Evolutionary conservation across 495 filamentous ascomycete genomes (phyloP), one percentile per base, ranked within the genome.

Genomic region (Aspergillus saccharolyticus): DNA sequence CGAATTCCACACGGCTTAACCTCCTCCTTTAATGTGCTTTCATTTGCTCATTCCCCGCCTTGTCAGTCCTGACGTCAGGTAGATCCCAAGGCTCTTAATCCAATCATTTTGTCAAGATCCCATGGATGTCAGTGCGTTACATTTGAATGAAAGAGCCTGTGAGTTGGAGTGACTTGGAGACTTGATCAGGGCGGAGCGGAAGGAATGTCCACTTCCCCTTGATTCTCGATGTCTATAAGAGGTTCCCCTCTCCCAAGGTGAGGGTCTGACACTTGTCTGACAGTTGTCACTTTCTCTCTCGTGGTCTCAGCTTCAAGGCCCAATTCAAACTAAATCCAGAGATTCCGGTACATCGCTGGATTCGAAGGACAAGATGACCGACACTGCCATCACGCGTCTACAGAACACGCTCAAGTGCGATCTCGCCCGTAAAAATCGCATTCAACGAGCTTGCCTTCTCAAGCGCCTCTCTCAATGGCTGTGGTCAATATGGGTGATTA

Each of bases 381-480:
- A 22, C 9, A 54, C 52, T 18, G 19, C 45, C 14, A 28, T 51
- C 21, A 45, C 52, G 44, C 30, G 45, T 18, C 21, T 30, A 22
- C 39, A 42, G 48, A 19, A 44, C 50, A 4, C 21, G 53, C 17
- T 48, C 16, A 54, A 52, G 44, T 55, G 45, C 47, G 42, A 53
- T 14, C 53, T 55, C 24, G 24, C 30, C 18, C 53, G 53, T 12
- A 39, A 55, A 15, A 42, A 42, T 44, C 16, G 44, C 9, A 17
- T 52, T 9, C 19, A 12, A 10, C 47, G 55, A 12, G 17, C 33
- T 5, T 55, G 57, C 20, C 46, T 60, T 6, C 14, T 52, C 10
- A 46, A 24, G 9, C 56, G 58, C 43, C 49, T 66, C 17, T 63
- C 58, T 1, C 59, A 63, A 44, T 66, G 64, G 64, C 45, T 66